A percentile compares a stretch with the other conserved stretches of the same genome.
phyloP scores from a whole-genome alignment of 2,329 filamentous ascomycete species.

The Cercospora berteroae region DNA sequence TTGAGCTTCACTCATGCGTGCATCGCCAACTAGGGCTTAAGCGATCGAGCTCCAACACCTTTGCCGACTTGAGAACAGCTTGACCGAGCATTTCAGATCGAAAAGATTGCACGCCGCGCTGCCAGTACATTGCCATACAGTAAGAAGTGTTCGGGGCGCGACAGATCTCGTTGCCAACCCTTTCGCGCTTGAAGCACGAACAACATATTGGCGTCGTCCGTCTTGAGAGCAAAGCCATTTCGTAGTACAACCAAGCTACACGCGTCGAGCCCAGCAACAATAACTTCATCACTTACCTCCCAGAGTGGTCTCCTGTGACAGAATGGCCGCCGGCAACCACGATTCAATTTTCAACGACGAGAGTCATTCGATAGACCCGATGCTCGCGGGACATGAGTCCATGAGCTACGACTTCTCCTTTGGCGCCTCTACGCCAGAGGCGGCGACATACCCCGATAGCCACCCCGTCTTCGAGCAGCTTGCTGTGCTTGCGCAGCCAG shows the following conservation, averaged over 20 bases:
- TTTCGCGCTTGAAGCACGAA: not conserved
- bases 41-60: not conserved
- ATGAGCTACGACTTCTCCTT: not conserved
- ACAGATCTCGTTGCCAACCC: not conserved
- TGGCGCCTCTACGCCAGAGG: not conserved
- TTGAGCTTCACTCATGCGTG: not conserved
- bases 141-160: not conserved
- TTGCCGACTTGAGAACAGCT: not conserved
- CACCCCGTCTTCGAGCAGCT: not conserved
- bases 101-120: not conserved
- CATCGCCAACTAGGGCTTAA: not conserved
- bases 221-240: not conserved
- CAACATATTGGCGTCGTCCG: not conserved
- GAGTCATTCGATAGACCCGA: not conserved
- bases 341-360: not conserved
- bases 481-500: not conserved
- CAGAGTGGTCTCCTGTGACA: not conserved
- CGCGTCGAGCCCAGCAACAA: not conserved
- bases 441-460: not conserved
- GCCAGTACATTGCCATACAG: not conserved
- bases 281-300: not conserved
- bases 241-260: not conserved
- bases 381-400: not conserved
- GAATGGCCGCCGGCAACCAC: not conserved
- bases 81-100: not conserved